These are phyloP conservation scores for Tephrocybe sp. DNA, from an alignment of 768 basidiomycete species.

Conservation along the genomic window DNA sequence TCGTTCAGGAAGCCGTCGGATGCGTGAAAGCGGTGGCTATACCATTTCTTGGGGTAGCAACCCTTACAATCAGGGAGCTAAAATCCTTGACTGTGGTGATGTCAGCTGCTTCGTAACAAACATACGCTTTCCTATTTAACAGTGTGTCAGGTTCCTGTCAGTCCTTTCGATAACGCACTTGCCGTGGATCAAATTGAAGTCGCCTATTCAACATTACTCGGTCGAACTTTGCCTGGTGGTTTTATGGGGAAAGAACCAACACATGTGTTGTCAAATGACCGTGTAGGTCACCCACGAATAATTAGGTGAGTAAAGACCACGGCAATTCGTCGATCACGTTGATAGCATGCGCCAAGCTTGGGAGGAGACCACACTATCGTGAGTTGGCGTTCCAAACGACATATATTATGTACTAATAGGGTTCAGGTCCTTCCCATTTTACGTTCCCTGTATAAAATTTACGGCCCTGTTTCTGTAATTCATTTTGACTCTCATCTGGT, in stretches of 20 bases:
- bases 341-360: conserved; percentile 38
- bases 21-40: conserved; percentile 56
- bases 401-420: conserved; percentile 25
- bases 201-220: conserved; percentile 76
- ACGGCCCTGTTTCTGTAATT: conserved; percentile 81
- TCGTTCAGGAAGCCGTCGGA: conserved; percentile 74
- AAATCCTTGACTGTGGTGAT: conserved; percentile 83
- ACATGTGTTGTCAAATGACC: conserved; percentile 50
- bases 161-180: conserved; percentile 78
- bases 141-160: conserved; percentile 66
- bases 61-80: conserved; percentile 58
- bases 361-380: conserved; percentile 92
- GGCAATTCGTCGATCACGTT: not conserved
- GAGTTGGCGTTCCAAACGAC: conserved; percentile 18
- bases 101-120: conserved; percentile 35
- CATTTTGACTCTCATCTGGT: conserved; percentile 75
- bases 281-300: conserved; percentile 70
- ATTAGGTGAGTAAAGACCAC: conserved; percentile 42
- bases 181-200: conserved; percentile 88
- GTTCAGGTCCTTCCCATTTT: conserved; percentile 75
- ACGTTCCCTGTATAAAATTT: conserved; percentile 73
- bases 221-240: conserved; percentile 44
- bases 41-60: conserved; percentile 72
- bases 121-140: not conserved
- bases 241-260: conserved; percentile 37